A percentile compares a stretch with the other conserved stretches of the same genome.
phyloP scores from a whole-genome alignment of 1,284 basidiomycete species.

The Tilletia indica region DNA sequence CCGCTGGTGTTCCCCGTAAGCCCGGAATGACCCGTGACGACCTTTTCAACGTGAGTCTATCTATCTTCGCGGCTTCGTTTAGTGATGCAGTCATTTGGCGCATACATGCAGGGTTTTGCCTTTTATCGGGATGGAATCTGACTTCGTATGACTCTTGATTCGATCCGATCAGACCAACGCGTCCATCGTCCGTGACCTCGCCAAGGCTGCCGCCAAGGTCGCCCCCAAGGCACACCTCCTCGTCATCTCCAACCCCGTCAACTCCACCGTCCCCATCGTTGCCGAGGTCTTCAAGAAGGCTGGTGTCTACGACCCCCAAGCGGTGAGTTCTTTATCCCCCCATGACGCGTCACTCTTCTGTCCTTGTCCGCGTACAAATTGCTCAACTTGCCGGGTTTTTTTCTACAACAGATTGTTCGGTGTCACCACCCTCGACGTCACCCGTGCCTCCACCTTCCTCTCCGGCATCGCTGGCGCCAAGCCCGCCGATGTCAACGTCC shows the following conservation, averaged over 20 bases:
- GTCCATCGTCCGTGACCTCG: slow-evolving; percentile 90
- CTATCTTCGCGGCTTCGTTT: no score
- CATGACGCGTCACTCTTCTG: not conserved
- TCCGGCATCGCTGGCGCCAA: slow-evolving; percentile 64
- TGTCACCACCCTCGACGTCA: slow-evolving; percentile 96
- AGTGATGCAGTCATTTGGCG: no score
- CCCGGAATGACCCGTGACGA: slow-evolving; percentile 88
- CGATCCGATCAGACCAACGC: slow-evolving; percentile 77
- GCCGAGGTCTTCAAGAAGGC: slow-evolving; percentile 88
- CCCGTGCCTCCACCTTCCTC: slow-evolving; percentile 90
- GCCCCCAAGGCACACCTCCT: slow-evolving; percentile 85
- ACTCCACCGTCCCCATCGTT: slow-evolving; percentile 91
- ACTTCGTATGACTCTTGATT: not conserved
- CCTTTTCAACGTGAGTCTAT: slow-evolving; percentile 82
- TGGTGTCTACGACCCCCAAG: slow-evolving; percentile 85
- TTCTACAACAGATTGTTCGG: slow-evolving; percentile 60
- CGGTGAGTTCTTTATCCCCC: slow-evolving; percentile 24
- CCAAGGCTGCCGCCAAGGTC: slow-evolving; percentile 79
- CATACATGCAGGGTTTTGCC: no score
- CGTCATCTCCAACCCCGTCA: slow-evolving; percentile 81
- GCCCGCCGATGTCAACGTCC: slow-evolving; percentile 71
- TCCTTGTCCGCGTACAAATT: not conserved
- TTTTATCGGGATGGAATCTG: no score
- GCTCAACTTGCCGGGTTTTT: not conserved
- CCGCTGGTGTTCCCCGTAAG: slow-evolving; percentile 70